Percentiles rank a stretch among this genome's conserved stretches.
Evolutionary conservation across 257 asterid species (phyloP).

Genomic region (Penstemon barbatus): DNA sequence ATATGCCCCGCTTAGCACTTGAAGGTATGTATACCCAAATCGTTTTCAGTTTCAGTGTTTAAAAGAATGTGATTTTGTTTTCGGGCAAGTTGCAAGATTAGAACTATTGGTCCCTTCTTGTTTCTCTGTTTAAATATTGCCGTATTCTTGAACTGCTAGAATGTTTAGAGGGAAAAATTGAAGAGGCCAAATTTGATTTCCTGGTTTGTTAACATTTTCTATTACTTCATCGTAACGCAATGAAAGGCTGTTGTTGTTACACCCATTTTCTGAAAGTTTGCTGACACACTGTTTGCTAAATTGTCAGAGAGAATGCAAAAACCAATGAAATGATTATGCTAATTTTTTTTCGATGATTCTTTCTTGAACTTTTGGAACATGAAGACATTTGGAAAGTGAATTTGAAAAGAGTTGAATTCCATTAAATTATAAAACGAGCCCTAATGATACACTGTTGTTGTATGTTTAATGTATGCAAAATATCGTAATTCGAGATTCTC

Average conservation of each 20-base stretch:
- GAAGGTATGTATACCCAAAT: conserved; percentile 31
- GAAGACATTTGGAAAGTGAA: not conserved
- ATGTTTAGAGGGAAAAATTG: too few species aligned
- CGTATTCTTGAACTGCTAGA: not conserved
- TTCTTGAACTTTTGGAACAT: too few species aligned
- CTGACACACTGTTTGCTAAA: conserved; percentile 27
- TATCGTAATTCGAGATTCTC: conserved; percentile 24
- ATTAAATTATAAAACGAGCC: too few species aligned
- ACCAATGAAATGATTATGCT: not conserved
- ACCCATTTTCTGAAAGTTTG: not conserved
- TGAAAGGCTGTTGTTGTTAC: too few species aligned
- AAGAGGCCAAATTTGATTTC: too few species aligned
- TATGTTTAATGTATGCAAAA: not conserved
- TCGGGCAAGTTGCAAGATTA: not conserved
- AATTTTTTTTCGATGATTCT: too few species aligned
- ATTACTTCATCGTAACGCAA: too few species aligned
- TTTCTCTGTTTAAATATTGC: not conserved
- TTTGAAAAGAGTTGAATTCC: too few species aligned
- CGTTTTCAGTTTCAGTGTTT: not conserved
- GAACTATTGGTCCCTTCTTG: not conserved
- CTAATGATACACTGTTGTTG: not conserved
- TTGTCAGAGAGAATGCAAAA: conserved; percentile 20
- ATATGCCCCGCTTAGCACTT: conserved; percentile 36
- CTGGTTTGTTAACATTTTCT: too few species aligned
- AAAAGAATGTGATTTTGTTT: not conserved